Evolutionary conservation across 176 grass and related monocot species (phyloP).

Genomic region (Leersia perrieri): DNA sequence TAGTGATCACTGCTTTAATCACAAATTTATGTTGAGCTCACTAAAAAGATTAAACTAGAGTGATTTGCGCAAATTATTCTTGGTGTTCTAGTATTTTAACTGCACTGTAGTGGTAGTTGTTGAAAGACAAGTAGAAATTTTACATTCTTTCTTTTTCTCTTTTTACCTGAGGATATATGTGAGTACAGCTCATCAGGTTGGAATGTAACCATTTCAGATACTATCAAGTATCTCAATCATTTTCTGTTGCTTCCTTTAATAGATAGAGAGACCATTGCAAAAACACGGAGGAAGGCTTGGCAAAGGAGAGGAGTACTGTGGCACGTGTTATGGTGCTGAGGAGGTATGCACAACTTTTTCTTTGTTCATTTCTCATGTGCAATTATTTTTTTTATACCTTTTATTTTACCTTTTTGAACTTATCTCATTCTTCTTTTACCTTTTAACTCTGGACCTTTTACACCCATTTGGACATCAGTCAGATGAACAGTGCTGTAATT

Average conservation of each 20-base stretch:
- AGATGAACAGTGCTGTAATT: conserved; percentile 97
- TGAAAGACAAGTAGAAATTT: conserved; percentile 13
- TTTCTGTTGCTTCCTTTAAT: conserved; percentile 12
- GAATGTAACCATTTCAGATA: conserved; percentile 16
- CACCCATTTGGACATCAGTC: conserved; percentile 47
- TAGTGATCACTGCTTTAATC: conserved; percentile 27
- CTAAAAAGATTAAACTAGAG: neutral
- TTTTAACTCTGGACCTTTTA: conserved; percentile 17
- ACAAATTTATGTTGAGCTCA: neutral
- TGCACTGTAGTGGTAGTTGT: neutral
- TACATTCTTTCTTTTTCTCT: neutral
- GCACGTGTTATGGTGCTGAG: conserved; percentile 95
- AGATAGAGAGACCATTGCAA: conserved; percentile 98
- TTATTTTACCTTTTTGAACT: neutral
- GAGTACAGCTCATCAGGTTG: neutral
- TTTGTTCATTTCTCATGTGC: neutral
- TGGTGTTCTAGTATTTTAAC: neutral
- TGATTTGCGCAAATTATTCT: neutral
- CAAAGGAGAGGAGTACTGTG: conserved; percentile 88
- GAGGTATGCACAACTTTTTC: conserved; percentile 35
- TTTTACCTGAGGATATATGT: neutral
- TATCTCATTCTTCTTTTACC: conserved; percentile 16
- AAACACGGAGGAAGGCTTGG: conserved; percentile 92
- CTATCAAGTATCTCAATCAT: conserved; percentile 6
- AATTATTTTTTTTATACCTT: neutral